Base-by-base conservation (phyloP, 2,329 filamentous ascomycete species). In the Achaetomium macrosporum region DNA sequence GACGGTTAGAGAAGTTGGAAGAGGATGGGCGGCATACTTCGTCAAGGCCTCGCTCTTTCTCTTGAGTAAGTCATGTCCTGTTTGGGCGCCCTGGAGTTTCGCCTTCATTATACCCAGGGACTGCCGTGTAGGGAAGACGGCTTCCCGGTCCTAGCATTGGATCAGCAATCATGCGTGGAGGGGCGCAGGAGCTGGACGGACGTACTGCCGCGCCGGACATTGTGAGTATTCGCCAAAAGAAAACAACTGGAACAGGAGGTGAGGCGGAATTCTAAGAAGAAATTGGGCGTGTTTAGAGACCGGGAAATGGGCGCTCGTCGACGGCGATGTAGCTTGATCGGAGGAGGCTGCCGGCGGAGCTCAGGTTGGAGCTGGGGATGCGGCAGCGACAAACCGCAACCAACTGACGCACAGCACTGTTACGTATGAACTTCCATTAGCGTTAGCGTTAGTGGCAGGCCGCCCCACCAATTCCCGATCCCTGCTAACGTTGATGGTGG, bases 41-140 rank as follows among this genome's bases (percentile, higher is more conserved):
- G 93, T 99, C 58, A 99, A 77, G 63, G 93, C 93, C 73, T 99
- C 93, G 71, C 91, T 96, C 79, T 99, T 99, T 67, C 93, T 81
- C 78, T 99, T 99, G 59, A 99, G 76, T 68, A 99, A 76, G 71
- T 88, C 96, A 75, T 99, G 92, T 45, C 93, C 93, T 42, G 83
- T 90, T 71, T 92, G 87, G 51, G 88, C 88, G 57, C 88, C 92
- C 78, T 97, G 97, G 68, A 99, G 84, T 79, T 99, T 99, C 61
- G 86, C 84, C 75, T 97, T 97, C 92, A 99, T 99, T 68, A 95
- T 73, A 60, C 90, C 91, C 73, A 99, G 78, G 70, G 90, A 95
- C 78, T 99, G 93, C 66, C 93, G 89, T 68, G 93, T 99, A 66
- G 93, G 89, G 74, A 99, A 99, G 74, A 99, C 92, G 67, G 91